phyloP scores from a whole-genome alignment of 345 rosid species.

The Pistacia atlantica region DNA sequence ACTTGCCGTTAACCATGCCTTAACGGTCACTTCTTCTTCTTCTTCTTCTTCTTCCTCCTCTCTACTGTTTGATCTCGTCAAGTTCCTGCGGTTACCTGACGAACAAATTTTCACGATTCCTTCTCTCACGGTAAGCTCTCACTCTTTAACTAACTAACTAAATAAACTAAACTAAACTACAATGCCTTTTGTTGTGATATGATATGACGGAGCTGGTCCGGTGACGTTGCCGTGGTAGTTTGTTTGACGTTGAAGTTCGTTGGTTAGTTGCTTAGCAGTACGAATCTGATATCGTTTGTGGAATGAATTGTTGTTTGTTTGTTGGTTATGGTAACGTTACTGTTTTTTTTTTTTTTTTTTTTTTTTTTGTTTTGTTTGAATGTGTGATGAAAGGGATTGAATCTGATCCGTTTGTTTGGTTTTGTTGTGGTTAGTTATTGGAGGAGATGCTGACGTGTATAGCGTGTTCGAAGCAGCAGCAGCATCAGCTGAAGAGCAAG shows the following conservation, averaged over 20 bases:
- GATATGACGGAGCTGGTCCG: too few relatives aligned
- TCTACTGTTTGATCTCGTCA: conserved; percentile 2
- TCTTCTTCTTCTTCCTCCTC: neutral
- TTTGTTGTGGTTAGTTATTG: conserved; percentile 20
- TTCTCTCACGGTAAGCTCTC: conserved; percentile 10
- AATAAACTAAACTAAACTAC: too few relatives aligned
- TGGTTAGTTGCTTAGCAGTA: neutral
- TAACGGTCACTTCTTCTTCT: conserved; percentile 42
- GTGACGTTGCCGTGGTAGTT: neutral
- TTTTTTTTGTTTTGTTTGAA: neutral
- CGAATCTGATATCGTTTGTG: neutral
- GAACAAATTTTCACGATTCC: neutral
- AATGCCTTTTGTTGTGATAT: too few relatives aligned
- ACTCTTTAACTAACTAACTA: too few relatives aligned
- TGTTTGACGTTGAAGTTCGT: neutral
- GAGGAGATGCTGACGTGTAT: conserved; percentile 86
- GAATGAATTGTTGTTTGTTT: neutral
- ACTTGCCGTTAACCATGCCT: conserved; percentile 18
- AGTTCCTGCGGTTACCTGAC: neutral
- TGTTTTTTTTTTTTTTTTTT: neutral
- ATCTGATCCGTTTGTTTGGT: conserved; percentile 26
- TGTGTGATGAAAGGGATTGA: neutral
- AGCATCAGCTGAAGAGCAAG: conserved; percentile 20
- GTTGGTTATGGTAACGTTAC: neutral
- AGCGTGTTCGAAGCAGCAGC: conserved; percentile 78